Base-by-base conservation (phyloP, 139 green algal species). In the Ettlia oleoabundans region DNA sequence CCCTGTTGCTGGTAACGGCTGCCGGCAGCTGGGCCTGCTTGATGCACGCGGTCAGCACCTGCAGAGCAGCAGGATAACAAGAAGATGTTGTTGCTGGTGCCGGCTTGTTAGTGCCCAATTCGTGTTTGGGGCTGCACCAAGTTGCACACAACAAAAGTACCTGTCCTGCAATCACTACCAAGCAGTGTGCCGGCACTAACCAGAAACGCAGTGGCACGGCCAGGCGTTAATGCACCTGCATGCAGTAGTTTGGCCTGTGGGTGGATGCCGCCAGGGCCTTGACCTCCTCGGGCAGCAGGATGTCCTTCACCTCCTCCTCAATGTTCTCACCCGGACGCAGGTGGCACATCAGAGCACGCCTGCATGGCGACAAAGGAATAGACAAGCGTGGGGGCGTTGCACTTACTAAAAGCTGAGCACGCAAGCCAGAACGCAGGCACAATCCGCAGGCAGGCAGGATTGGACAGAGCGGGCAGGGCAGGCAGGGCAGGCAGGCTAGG, bases 241-340 rank as follows among this genome's bases (percentile, higher is more conserved):
- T 42, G 41, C 63, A 52, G 47, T 83, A 83, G 78, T 83, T 83
- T 41, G 88, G 88, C 26, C 78, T 43, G 80, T 91, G 88, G 0
- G 76, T 8, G 6, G 88, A 68, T 3, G 61, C 32, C 83, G 89
- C 10, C 15, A 91, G 52, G 10, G 53, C 43, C 52, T 71, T 55
- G 38, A 86, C 33, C 58, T 91, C 88, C 22, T 83, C 32, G 6
- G 75, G 47, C 35, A 10, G 51, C 33, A 91, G 63, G 18, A 84
- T 74, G 1, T 53, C 75, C 76, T 82, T 78, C 75, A 82, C 51
- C 75, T 81, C 75, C n/a, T 42, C 75, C 28, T 55, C 58, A 62
- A 81, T 62, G 75, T 81, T 70, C 58, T 81, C 73, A 22, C 53
- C 53, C 24, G 66, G 51, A 37, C 78, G 78, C 43, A 83, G 78